Percentiles rank a stretch among this genome's conserved stretches.
Evolutionary conservation across 306 rosid genomes (phyloP).

Genomic region (Vigna nakashimae): DNA sequence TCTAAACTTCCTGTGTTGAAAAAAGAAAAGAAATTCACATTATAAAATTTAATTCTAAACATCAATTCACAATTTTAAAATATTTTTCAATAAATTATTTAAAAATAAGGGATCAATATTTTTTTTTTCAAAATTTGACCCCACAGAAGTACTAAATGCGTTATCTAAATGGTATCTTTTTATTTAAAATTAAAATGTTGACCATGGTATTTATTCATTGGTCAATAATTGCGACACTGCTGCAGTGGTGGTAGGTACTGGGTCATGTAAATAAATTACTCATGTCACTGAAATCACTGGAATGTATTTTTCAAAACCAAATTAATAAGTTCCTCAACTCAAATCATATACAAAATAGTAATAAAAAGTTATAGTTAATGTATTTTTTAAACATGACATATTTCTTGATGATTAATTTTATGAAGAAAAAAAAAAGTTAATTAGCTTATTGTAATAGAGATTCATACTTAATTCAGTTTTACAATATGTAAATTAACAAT

Average conservation of each 20-base stretch:
- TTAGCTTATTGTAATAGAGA: too few relatives aligned
- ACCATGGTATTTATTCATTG: not conserved
- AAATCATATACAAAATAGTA: too few relatives aligned
- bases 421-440: too few relatives aligned
- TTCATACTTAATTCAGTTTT: too few relatives aligned
- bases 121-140: not conserved
- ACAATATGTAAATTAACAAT: too few relatives aligned
- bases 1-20: not conserved
- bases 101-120: not conserved
- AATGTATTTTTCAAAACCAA: not conserved
- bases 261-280: not conserved
- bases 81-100: too few relatives aligned
- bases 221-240: constrained; percentile 16
- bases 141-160: constrained; percentile 11
- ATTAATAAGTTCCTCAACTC: not conserved
- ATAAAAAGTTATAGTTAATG: too few relatives aligned
- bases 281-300: not conserved
- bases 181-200: constrained; percentile 2
- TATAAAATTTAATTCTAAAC: not conserved
- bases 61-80: too few relatives aligned
- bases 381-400: too few relatives aligned
- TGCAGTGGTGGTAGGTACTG: not conserved
- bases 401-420: too few relatives aligned
- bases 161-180: not conserved
- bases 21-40: not conserved